These are phyloP conservation scores for Yamadazyma olivae DNA, from an alignment of 805 yeast species.

Conservation along the genomic window DNA sequence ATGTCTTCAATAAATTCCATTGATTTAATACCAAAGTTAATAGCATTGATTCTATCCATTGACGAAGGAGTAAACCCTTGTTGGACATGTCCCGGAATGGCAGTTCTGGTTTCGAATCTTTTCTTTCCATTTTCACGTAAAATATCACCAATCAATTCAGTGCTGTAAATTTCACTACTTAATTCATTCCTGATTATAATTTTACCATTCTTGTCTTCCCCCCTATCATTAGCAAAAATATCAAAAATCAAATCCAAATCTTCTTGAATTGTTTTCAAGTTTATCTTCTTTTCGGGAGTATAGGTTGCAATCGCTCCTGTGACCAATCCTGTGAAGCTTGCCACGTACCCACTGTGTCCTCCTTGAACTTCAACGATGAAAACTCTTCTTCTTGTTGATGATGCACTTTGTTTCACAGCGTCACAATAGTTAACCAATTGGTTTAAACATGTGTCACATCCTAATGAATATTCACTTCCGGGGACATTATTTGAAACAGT, in stretches of 20 bases:
- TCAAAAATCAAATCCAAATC: slow-evolving; percentile 63
- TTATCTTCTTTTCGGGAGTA: slow-evolving; percentile 70
- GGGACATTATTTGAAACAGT: slow-evolving; percentile 81
- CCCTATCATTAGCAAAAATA: slow-evolving; percentile 58
- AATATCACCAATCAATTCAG: slow-evolving; percentile 69
- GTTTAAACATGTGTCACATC: slow-evolving; percentile 74
- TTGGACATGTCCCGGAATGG: slow-evolving; percentile 84
- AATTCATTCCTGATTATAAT: slow-evolving; percentile 64
- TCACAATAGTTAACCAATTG: slow-evolving; percentile 71
- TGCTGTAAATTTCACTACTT: slow-evolving; percentile 64
- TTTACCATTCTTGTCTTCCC: slow-evolving; percentile 67
- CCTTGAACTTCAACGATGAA: slow-evolving; percentile 85
- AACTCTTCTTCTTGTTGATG: slow-evolving; percentile 73
- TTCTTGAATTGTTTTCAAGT: slow-evolving; percentile 56
- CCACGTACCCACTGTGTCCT: slow-evolving; percentile 79
- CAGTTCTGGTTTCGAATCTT: slow-evolving; percentile 72
- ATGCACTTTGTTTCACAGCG: slow-evolving; percentile 74
- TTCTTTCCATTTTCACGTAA: slow-evolving; percentile 61
- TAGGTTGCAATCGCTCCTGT: slow-evolving; percentile 74
- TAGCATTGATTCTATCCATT: slow-evolving; percentile 73
- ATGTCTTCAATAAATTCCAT: slow-evolving; percentile 59
- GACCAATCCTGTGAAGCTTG: slow-evolving; percentile 63
- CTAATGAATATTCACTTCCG: slow-evolving; percentile 76
- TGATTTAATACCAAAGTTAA: slow-evolving; percentile 67
- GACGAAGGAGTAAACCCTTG: slow-evolving; percentile 80